phyloP scores from a whole-genome alignment of 257 asterid species.

The Knoxia roxburghii region DNA sequence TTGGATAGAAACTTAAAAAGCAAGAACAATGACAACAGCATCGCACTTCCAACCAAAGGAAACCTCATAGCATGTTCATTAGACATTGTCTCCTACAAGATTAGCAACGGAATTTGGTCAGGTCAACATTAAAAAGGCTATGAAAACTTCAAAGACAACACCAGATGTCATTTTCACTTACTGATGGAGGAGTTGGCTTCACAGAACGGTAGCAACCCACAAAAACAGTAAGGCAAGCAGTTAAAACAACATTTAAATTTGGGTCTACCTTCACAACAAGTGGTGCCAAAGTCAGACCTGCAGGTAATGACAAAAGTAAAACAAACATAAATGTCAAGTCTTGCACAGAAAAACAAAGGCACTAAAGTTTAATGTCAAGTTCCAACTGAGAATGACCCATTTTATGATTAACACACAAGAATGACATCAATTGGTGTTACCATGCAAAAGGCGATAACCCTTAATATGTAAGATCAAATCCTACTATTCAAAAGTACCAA shows the following conservation, averaged over 20 bases:
- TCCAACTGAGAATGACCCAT: background rate
- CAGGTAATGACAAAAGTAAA: conserved; percentile 18
- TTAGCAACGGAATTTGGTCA: conserved; percentile 9
- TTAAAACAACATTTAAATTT: conserved; percentile 74
- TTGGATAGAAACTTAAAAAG: conserved; percentile 94
- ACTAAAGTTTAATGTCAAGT: background rate
- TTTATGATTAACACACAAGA: background rate
- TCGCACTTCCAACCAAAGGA: conserved; percentile 93
- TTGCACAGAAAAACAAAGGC: background rate
- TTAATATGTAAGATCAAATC: background rate
- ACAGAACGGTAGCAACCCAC: conserved; percentile 90
- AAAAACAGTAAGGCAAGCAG: conserved; percentile 85
- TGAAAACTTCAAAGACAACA: background rate
- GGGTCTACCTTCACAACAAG: conserved; percentile 88
- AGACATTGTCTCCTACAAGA: conserved; percentile 90
- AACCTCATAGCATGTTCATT: conserved; percentile 96
- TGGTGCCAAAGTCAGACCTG: conserved; percentile 89
- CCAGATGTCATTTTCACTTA: conserved; percentile 35
- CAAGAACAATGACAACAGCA: conserved; percentile 87
- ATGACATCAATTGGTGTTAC: background rate
- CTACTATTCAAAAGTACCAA: background rate
- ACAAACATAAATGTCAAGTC: conserved; percentile 8
- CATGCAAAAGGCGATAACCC: background rate
- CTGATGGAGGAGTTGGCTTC: conserved; percentile 89
- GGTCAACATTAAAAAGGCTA: background rate